A percentile compares a stretch with the other conserved stretches of the same genome.
Conservation (phyloP, 164 flowering plant species). For the Malania oleifera region DNA sequence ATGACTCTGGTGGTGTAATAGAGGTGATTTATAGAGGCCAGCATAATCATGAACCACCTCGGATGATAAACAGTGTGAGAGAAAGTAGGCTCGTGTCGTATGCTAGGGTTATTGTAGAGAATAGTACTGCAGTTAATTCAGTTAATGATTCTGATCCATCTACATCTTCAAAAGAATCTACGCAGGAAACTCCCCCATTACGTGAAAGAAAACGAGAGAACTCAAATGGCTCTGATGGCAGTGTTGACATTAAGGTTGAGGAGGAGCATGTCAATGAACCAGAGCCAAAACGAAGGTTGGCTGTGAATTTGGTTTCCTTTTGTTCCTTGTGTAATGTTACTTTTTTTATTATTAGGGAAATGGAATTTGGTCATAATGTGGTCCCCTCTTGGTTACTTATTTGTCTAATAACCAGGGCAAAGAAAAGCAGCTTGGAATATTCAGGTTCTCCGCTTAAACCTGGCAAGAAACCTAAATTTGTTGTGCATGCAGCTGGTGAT, state of each 20-base stretch:
- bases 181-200: conserved; percentile 10
- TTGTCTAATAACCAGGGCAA: conserved; percentile 21
- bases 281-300: conserved; percentile 44
- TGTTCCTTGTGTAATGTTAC: not conserved
- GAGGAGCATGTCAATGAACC: conserved; percentile 44
- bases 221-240: conserved; percentile 21
- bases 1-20: conserved; percentile 40
- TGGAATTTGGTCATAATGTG: not conserved
- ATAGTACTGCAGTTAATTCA: conserved; percentile 18
- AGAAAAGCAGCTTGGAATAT: conserved; percentile 17
- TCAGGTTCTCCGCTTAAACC: conserved; percentile 33
- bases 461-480: conserved; percentile 63
- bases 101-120: conserved; percentile 21
- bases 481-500: conserved; percentile 76
- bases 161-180: conserved; percentile 31
- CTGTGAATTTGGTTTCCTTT: not conserved
- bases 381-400: not conserved
- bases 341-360: not conserved
- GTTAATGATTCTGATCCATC: conserved; percentile 32
- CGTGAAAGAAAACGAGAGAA: conserved; percentile 32
- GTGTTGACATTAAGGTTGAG: conserved; percentile 22
- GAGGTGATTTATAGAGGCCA: conserved; percentile 63
- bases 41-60: conserved; percentile 84
- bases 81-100: conserved; percentile 31
- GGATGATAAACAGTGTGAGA: conserved; percentile 33